phyloP scores from a whole-genome alignment of 352 stramenopile genomes.

The Phytophthora pluvialis region DNA sequence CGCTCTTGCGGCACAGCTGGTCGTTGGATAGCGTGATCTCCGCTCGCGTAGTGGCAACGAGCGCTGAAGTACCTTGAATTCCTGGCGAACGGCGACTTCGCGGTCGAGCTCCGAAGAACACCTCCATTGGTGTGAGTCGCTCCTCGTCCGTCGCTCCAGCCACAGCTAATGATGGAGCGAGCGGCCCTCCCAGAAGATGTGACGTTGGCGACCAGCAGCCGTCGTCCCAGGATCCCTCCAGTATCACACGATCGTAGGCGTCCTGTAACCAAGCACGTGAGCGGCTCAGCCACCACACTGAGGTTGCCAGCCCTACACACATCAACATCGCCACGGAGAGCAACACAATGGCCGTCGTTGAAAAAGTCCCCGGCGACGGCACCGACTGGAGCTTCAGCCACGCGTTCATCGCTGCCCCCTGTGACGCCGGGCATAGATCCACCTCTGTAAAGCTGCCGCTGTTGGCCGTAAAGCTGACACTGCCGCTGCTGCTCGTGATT shows the following conservation, averaged over 20 bases:
- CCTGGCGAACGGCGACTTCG: slow-evolving; percentile 40
- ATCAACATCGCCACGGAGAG: slow-evolving; percentile 48
- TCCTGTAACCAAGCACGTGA: slow-evolving; percentile 49
- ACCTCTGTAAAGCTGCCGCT: slow-evolving; percentile 42
- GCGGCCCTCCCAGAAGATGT: slow-evolving; percentile 37
- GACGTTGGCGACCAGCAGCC: slow-evolving; percentile 43
- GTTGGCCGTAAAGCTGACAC: slow-evolving; percentile 19
- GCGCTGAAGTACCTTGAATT: slow-evolving; percentile 32
- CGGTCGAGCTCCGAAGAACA: slow-evolving; percentile 53
- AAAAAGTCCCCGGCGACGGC: slow-evolving; percentile 52
- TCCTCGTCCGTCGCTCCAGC: slow-evolving; percentile 34
- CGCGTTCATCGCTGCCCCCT: slow-evolving; percentile 54
- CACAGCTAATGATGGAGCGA: slow-evolving; percentile 28
- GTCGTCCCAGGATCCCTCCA: slow-evolving; percentile 40
- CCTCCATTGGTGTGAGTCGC: slow-evolving; percentile 55
- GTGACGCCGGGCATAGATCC: slow-evolving; percentile 45
- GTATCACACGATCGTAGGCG: slow-evolving; percentile 36
- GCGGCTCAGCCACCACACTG: slow-evolving; percentile 64
- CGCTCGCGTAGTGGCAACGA: slow-evolving; percentile 48
- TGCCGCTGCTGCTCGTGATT: slow-evolving; percentile 22
- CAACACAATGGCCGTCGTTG: slow-evolving; percentile 58
- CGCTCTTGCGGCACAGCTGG: slow-evolving; percentile 63
- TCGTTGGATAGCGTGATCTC: slow-evolving; percentile 72
- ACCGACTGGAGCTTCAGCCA: slow-evolving; percentile 58
- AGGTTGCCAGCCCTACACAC: slow-evolving; percentile 38